These are phyloP conservation scores for Gossypium bickii DNA, from an alignment of 345 rosid species.

Conservation along the genomic window DNA sequence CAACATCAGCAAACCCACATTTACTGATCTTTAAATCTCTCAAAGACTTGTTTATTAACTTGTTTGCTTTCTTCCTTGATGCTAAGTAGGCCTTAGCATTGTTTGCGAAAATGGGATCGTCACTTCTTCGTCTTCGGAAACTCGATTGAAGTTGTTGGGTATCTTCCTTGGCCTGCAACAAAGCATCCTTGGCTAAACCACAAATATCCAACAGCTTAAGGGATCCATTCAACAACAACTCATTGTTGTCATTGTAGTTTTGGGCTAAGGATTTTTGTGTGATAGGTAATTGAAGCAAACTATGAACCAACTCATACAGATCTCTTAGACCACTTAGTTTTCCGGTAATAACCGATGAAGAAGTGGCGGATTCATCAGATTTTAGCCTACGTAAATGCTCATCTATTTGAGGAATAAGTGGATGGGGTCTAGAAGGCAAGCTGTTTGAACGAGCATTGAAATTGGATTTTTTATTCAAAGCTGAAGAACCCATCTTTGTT, in stretches of 20 bases:
- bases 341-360: neutral
- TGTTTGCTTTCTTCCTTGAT: neutral
- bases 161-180: conserved; percentile 24
- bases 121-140: conserved; percentile 13
- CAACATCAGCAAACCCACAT: neutral
- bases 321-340: neutral
- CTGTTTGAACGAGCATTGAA: conserved; percentile 8
- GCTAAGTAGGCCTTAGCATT: neutral
- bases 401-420: neutral
- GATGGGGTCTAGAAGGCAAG: neutral
- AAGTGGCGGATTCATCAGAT: neutral
- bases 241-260: neutral
- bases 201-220: neutral
- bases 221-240: neutral
- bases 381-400: neutral
- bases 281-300: neutral
- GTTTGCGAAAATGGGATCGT: neutral
- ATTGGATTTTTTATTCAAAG: neutral
- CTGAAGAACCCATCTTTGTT: neutral
- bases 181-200: conserved; percentile 20
- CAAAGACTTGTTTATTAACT: neutral
- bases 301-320: neutral
- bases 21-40: neutral
- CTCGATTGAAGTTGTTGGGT: conserved; percentile 22
- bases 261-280: neutral